phyloP scores from a whole-genome alignment of 2,329 filamentous ascomycete species.

The Tolypocladium cylindrosporum region DNA sequence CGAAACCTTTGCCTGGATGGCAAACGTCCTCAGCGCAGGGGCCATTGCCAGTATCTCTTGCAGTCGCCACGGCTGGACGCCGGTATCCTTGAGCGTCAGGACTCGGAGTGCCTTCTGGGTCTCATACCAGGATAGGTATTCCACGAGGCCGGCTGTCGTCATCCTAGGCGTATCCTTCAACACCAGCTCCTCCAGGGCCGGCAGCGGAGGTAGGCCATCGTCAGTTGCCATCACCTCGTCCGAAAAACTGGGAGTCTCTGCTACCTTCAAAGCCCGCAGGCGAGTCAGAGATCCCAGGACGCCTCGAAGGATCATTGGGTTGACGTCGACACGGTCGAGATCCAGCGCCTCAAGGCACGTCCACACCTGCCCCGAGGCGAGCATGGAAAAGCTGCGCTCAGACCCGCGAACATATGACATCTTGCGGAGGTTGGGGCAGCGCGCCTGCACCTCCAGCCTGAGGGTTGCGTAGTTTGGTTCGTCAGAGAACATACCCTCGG shows the following conservation, averaged over 20 bases:
- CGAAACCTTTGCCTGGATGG: conserved; percentile 40
- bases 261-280: conserved; percentile 66
- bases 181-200: conserved; percentile 62
- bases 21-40: conserved; percentile 45
- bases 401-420: conserved; percentile 77
- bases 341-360: conserved; percentile 63
- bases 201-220: conserved; percentile 60
- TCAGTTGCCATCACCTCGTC: conserved; percentile 66
- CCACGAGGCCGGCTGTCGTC: conserved; percentile 59
- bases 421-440: conserved; percentile 76
- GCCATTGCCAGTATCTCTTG: conserved; percentile 50
- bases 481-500: conserved; percentile 77
- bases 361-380: conserved; percentile 60
- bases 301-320: conserved; percentile 59
- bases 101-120: conserved; percentile 52
- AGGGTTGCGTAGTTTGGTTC: conserved; percentile 66
- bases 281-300: conserved; percentile 57
- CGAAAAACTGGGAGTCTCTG: conserved; percentile 58
- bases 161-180: conserved; percentile 63
- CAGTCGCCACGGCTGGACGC: conserved; percentile 53
- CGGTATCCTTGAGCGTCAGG: conserved; percentile 63
- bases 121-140: conserved; percentile 54
- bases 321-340: conserved; percentile 56
- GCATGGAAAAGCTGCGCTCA: conserved; percentile 64
- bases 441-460: conserved; percentile 72